These are phyloP conservation scores for Penicillium lividum DNA, from an alignment of 495 filamentous ascomycete species.

Conservation along the genomic window DNA sequence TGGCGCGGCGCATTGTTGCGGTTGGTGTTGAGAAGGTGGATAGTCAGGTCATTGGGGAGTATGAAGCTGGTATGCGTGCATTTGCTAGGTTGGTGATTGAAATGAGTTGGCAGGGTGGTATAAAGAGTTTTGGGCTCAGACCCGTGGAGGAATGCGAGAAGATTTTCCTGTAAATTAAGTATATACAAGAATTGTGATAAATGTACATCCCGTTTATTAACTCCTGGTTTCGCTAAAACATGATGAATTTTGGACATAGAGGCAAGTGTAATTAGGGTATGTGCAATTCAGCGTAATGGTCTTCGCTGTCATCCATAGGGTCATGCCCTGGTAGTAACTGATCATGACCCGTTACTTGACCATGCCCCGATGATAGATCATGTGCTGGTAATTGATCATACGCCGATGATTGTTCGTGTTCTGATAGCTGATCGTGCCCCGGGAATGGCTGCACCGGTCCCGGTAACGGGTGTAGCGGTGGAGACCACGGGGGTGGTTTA, in stretches of 20 bases:
- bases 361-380: too few species aligned
- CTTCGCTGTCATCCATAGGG: background rate
- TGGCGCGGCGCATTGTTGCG: slow-evolving; percentile 30
- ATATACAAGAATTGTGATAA: background rate
- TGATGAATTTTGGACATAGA: background rate
- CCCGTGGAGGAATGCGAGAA: slow-evolving; percentile 28
- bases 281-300: background rate
- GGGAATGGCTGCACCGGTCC: background rate
- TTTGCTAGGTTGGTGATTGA: slow-evolving; percentile 26
- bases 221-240: slow-evolving; percentile 1
- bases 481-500: slow-evolving; percentile 4
- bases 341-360: too few species aligned
- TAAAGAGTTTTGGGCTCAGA: slow-evolving; percentile 30
- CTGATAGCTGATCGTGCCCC: background rate
- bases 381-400: background rate
- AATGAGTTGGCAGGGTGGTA: slow-evolving; percentile 30
- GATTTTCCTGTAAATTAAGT: slow-evolving; percentile 10
- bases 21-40: slow-evolving; percentile 28
- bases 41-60: slow-evolving; percentile 21
- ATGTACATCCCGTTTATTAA: background rate
- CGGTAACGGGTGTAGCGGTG: background rate
- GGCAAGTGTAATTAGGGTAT: background rate
- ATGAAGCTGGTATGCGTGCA: slow-evolving; percentile 33
- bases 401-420: background rate
- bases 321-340: too few species aligned